These are phyloP conservation scores for Aethionema arabicum DNA, from an alignment of 345 rosid species.

Conservation along the genomic window DNA sequence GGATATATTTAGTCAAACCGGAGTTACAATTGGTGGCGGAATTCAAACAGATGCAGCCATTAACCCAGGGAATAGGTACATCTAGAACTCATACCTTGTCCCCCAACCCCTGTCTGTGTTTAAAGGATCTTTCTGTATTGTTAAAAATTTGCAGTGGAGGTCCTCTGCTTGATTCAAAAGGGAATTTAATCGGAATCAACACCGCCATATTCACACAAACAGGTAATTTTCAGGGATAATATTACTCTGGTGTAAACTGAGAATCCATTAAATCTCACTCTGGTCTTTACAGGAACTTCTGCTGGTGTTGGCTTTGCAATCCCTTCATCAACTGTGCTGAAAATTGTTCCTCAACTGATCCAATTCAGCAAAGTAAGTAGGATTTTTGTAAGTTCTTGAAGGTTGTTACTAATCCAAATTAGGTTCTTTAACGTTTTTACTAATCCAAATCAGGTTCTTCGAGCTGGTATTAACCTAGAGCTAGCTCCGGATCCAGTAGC, in stretches of 20 bases:
- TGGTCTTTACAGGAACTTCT: conserved; percentile 64
- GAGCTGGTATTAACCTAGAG: conserved; percentile 82
- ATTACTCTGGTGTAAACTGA: not conserved
- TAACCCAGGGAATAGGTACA: conserved; percentile 94
- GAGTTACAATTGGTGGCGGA: conserved; percentile 92
- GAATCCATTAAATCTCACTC: not conserved
- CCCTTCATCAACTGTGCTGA: conserved; percentile 83
- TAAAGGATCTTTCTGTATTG: conserved; percentile 11
- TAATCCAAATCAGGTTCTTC: conserved; percentile 59
- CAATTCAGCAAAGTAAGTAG: conserved; percentile 73
- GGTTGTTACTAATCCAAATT: conserved; percentile 20
- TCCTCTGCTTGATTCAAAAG: conserved; percentile 88
- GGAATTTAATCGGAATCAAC: conserved; percentile 86
- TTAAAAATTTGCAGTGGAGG: conserved; percentile 67
- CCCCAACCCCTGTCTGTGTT: conserved; percentile 3
- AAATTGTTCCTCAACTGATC: conserved; percentile 89
- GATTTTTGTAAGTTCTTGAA: not conserved
- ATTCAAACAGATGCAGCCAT: conserved; percentile 99
- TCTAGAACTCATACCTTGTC: conserved; percentile 14
- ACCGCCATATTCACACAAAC: conserved; percentile 93
- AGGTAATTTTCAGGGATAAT: conserved; percentile 43
- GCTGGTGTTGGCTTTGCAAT: conserved; percentile 98
- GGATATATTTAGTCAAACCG: conserved; percentile 87
- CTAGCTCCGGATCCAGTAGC: conserved; percentile 85
- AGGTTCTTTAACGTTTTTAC: too few relatives aligned